Base-by-base conservation (phyloP, 768 basidiomycete genomes). In the Mycena vulgaris region DNA sequence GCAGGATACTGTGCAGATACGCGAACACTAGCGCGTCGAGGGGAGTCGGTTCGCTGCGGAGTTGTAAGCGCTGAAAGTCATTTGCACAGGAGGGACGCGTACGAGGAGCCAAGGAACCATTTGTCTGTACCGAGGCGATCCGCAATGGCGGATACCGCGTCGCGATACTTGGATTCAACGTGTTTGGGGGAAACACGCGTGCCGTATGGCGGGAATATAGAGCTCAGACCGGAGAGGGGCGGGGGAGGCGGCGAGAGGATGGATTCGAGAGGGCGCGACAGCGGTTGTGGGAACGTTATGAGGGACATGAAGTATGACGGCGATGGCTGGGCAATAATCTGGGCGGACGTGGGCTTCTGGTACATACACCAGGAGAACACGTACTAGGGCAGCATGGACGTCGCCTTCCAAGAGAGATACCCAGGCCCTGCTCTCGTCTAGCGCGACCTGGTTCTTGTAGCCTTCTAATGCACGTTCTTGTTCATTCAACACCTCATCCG, bases 11-110 rank as follows among this genome's bases (percentile, higher is more conserved):
- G 78, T 95, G 90, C 16, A 96, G 83, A 75, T 96, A 96, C 1
- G 95, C 94, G 76, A 95, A 96, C 8, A 88, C 83, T 49, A 95
- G 88, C 3, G 95, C 94, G 76, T 96, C 95, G 17, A 96, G 88
- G 0, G 92, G 87, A 1, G 95, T 96, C 25, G 95, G 92, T 28
- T 84, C 83, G 56, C 94, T 96, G 66, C 33, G 40, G 35, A 27
- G 31, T 62, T 48, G 37, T 11, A 67, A 31, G 39, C n/a, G 31
- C 14, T 52, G 11, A 42, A 63, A 8, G 51, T 52, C 45, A 59
- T 42, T 13, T 17, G 21, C 27, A 33, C 4, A 55, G 7, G 53
- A 37, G 10, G 42, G 3, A 69, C 73, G 75, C 87, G 55, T 77
- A 95, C 95, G 80, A 81, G 16, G 93, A 95, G 40, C 86, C 90